Evolutionary conservation across 345 rosid species (phyloP).

Genomic region (Bruguiera sexangula): DNA sequence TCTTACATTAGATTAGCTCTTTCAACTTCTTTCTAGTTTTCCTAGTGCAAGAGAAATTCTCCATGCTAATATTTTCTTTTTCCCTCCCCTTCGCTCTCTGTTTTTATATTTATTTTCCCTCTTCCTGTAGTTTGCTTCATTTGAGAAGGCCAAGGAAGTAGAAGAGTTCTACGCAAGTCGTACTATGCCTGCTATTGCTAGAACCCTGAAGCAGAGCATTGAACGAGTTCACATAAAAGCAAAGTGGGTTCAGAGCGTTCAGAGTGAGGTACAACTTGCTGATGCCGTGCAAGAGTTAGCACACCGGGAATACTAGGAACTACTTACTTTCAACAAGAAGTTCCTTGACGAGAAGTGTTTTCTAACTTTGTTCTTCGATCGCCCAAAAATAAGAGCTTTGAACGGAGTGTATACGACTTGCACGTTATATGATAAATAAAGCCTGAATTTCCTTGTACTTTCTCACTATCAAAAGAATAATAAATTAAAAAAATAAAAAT

Average conservation of each 20-base stretch:
- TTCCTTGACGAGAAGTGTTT: background rate
- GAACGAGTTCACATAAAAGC: constrained; percentile 72
- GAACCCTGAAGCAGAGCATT: constrained; percentile 94
- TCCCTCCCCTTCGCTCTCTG: constrained; percentile 1
- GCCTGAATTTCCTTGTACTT: too few relatives aligned
- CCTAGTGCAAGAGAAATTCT: background rate
- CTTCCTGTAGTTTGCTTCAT: constrained; percentile 69
- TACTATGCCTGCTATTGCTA: constrained; percentile 49
- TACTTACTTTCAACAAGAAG: background rate
- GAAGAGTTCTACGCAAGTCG: constrained; percentile 79
- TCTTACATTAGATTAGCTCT: background rate
- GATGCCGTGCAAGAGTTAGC: constrained; percentile 52
- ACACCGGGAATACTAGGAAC: constrained; percentile 30
- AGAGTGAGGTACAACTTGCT: constrained; percentile 46
- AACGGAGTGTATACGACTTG: background rate
- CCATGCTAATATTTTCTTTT: constrained; percentile 3
- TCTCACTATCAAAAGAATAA: too few relatives aligned
- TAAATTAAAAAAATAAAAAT: too few relatives aligned
- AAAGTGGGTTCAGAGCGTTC: constrained; percentile 70
- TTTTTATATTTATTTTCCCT: background rate
- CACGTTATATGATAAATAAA: too few relatives aligned
- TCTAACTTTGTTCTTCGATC: too few relatives aligned
- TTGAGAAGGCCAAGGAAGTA: constrained; percentile 70
- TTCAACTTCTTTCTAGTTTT: background rate
- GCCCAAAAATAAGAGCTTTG: background rate